A percentile compares a stretch with the other conserved stretches of the same genome.
Evolutionary conservation across 1,284 basidiomycete genomes (phyloP).

Genomic region (Malassezia caprae): DNA sequence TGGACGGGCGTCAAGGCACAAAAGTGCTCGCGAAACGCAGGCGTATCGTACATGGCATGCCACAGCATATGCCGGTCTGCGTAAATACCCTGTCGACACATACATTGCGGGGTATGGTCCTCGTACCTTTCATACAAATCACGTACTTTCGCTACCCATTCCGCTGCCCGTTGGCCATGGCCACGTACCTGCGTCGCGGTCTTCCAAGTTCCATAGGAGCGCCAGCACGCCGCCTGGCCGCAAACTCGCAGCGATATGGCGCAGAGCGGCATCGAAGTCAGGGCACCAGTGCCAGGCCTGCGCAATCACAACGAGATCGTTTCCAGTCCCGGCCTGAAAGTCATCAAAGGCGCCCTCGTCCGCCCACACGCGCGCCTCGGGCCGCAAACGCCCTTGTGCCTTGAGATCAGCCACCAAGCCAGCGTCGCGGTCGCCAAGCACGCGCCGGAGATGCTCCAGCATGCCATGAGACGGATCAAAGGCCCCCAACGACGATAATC

Average conservation of each 20-base stretch:
- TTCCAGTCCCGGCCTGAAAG: constrained; percentile 22
- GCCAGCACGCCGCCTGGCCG: constrained; percentile 30
- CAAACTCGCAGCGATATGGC: constrained; percentile 23
- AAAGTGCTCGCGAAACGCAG: constrained; percentile 20
- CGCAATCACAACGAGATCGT: constrained; percentile 35
- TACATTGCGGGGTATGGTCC: constrained; percentile 33
- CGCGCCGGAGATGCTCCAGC: constrained; percentile 24
- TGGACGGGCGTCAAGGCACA: constrained; percentile 19
- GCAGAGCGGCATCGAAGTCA: constrained; percentile 26
- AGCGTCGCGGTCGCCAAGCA: constrained; percentile 15
- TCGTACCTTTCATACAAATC: constrained; percentile 39
- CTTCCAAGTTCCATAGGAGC: constrained; percentile 43
- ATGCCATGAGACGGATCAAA: constrained; percentile 36
- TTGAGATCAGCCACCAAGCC: constrained; percentile 20
- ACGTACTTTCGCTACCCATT: constrained; percentile 35
- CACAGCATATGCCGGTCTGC: constrained; percentile 37
- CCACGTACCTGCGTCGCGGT: constrained; percentile 26
- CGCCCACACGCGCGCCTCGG: constrained; percentile 17
- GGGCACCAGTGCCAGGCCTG: constrained; percentile 44
- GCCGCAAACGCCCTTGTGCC: constrained; percentile 19
- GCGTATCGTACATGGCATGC: constrained; percentile 34
- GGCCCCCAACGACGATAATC: constrained; percentile 21
- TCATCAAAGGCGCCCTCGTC: constrained; percentile 34
- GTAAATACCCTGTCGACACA: background rate
- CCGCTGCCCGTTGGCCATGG: constrained; percentile 12